phyloP scores from a whole-genome alignment of 176 grass and related monocot species.

The Sorghum bicolor region DNA sequence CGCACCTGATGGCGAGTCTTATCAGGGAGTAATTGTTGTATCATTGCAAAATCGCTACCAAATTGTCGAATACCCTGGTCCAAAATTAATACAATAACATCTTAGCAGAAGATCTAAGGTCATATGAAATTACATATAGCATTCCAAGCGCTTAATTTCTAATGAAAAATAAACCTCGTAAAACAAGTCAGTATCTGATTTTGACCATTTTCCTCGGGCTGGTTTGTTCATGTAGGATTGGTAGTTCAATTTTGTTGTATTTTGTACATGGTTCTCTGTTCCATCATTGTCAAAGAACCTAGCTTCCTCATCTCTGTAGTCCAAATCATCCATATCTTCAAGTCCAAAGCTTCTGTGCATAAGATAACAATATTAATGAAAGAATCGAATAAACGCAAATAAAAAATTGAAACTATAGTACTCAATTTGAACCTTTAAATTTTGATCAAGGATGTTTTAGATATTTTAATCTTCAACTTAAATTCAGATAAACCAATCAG shows the following conservation, averaged over 20 bases:
- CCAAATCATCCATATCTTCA: conserved; percentile 34
- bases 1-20: conserved; percentile 73
- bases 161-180: conserved; percentile 59
- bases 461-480: background rate
- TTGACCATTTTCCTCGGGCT: conserved; percentile 59
- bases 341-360: conserved; percentile 18
- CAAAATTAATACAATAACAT: conserved; percentile 16
- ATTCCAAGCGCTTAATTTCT: conserved; percentile 22
- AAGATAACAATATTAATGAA: background rate
- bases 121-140: conserved; percentile 14
- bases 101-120: background rate
- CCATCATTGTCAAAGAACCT: conserved; percentile 14
- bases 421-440: background rate
- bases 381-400: background rate
- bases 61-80: conserved; percentile 82
- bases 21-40: conserved; percentile 82
- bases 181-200: conserved; percentile 79
- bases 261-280: conserved; percentile 22
- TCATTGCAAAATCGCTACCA: conserved; percentile 95
- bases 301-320: conserved; percentile 34
- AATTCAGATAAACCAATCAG: background rate
- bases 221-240: conserved; percentile 76
- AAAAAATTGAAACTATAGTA: background rate
- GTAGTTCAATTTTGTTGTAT: conserved; percentile 76
- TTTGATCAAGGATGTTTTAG: background rate